Base-by-base conservation (phyloP, 768 basidiomycete species). In the Suillus ampliporus region DNA sequence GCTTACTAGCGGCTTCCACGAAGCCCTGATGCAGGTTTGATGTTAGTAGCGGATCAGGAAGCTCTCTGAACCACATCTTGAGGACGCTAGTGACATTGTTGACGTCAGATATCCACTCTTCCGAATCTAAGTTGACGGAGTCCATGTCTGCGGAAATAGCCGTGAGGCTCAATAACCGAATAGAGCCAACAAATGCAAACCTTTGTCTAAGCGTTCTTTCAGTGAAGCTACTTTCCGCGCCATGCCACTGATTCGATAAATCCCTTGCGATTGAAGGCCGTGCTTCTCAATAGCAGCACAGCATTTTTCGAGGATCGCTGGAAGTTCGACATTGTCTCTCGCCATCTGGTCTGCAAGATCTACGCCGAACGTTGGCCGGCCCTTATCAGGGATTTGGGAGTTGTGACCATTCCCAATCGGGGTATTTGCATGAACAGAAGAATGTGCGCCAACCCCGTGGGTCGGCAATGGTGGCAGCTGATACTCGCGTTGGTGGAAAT, bases 11-110 rank as follows among this genome's bases (percentile, higher is more conserved):
- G 69, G 95, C 97, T 53, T 98, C 97, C 65, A 98, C 88, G 79
- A 99, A 99, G 11, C 91, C 91, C 74, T 92, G 87, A 77, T 99
- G 95, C 41, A 98, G 83, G 58, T 78, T 80, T 65, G 83, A 80
- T 6, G 97, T 99, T 68, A 99, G 78, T 54, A 99, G 77, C 31
- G 97, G 97, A 72, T 98, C 95, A 10, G 97, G 96, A 44, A 99
- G 82, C 72, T 99, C 97, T 65, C 97, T 85, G 70, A 99, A 83
- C 96, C 97, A 99, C 69, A 95, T 82, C 77, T 99, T 99, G 65
- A 98, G 80, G 26, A 90, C 93, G 61, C 94, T 92, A n/a, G 97
- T 85, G 57, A 99, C 91, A 64, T 93, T 95, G 79, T 97, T 98
- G 77, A 99, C 95, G 74, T 99, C 97, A 19, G 87, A 83, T 38